Conservation (phyloP, 2,329 filamentous ascomycete species). For the Phaeophleospora eucalypticola region DNA sequence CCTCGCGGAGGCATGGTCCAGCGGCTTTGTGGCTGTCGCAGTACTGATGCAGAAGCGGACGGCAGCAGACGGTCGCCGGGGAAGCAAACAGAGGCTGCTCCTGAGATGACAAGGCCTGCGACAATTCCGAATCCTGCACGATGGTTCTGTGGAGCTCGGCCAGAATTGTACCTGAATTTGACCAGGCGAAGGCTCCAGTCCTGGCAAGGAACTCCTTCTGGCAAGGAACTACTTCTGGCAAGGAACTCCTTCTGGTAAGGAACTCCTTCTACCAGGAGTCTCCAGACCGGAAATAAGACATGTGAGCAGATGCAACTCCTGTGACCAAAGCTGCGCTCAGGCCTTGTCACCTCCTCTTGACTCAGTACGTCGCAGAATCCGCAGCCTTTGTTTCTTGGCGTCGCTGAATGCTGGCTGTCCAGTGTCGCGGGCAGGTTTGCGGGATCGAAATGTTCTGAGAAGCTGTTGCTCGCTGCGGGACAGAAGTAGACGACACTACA, state of each 20-base stretch:
- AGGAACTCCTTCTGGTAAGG: too few species aligned
- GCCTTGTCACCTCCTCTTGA: conserved; percentile 30
- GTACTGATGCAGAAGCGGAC: too few species aligned
- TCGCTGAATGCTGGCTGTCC: conserved; percentile 2
- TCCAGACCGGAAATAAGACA: too few species aligned
- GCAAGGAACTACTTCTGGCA: conserved; percentile 8
- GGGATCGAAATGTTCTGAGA: conserved; percentile 25
- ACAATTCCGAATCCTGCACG: conserved; percentile 7
- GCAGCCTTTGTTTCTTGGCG: conserved; percentile 12
- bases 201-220: conserved; percentile 22
- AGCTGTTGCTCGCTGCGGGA: conserved; percentile 20
- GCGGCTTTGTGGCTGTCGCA: too few species aligned
- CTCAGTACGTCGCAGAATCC: conserved; percentile 29
- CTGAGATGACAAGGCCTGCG: conserved; percentile 17
- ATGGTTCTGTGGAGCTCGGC: conserved; percentile 21
- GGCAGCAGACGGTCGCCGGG: too few species aligned
- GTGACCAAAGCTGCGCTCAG: conserved; percentile 27
- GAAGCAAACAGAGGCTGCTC: too few species aligned
- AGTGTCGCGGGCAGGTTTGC: conserved; percentile 14
- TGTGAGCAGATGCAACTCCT: too few species aligned
- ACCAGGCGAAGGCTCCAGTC: conserved; percentile 23
- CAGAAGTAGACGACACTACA: conserved; percentile 33
- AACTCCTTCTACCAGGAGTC: too few species aligned
- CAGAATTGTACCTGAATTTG: conserved; percentile 25
- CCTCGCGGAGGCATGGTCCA: too few species aligned